A percentile compares a stretch with the other conserved stretches of the same genome.
These are phyloP conservation scores for Rhodotorula toruloides DNA, from an alignment of 768 basidiomycete species.

Conservation along the genomic window DNA sequence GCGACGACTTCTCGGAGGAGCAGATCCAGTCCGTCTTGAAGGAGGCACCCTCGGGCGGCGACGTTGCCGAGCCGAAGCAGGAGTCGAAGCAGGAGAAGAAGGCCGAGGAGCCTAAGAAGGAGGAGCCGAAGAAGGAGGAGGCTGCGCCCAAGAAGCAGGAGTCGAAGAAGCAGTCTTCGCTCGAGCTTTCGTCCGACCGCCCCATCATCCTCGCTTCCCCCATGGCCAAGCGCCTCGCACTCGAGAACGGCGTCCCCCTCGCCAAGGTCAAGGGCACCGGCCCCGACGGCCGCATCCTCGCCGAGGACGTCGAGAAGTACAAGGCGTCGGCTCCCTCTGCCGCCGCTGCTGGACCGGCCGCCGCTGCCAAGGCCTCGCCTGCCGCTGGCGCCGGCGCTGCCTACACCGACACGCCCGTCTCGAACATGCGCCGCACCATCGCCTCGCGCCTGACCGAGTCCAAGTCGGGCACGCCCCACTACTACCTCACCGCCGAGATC, in stretches of 20 bases:
- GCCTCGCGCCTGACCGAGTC: conserved; percentile 83
- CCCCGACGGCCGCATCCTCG: conserved; percentile 87
- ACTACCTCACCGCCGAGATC: conserved; percentile 89
- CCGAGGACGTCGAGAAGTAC: conserved; percentile 89
- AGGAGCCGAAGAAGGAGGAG: conserved; percentile 42
- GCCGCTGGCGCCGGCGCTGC: conserved; percentile 50
- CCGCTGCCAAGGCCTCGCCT: conserved; percentile 52
- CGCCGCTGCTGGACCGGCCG: conserved; percentile 47
- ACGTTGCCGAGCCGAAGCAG: conserved; percentile 23
- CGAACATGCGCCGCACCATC: conserved; percentile 92
- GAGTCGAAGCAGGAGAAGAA: conserved; percentile 38
- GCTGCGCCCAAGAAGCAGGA: conserved; percentile 46
- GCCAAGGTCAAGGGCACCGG: conserved; percentile 86
- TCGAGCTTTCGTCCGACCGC: conserved; percentile 53
- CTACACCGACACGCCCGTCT: conserved; percentile 81
- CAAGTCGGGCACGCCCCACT: conserved; percentile 93
- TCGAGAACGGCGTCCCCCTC: conserved; percentile 87
- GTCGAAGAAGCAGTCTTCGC: conserved; percentile 32
- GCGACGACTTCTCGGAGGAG: conserved; percentile 84
- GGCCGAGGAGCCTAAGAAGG: conserved; percentile 46
- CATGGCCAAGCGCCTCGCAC: conserved; percentile 91
- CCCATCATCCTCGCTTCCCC: conserved; percentile 85
- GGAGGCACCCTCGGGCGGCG: conserved; percentile 34
- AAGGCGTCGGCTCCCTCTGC: conserved; percentile 52
- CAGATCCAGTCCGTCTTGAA: conserved; percentile 52